Base-by-base conservation (phyloP, 257 asterid species). In the Linderniella brevidens region DNA sequence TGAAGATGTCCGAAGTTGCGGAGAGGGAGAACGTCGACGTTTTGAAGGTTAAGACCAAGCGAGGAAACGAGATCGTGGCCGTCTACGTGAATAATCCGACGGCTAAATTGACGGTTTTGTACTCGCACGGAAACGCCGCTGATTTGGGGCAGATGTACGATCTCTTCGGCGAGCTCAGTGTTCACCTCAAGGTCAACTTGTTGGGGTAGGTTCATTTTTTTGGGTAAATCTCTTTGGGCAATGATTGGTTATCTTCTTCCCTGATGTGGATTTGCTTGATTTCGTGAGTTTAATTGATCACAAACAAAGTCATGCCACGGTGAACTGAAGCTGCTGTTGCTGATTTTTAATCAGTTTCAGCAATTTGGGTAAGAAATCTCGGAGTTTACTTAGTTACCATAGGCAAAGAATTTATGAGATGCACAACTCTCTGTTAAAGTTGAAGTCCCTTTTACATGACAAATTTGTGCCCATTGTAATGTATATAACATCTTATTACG, bases 81-180 rank as follows among this genome's bases (percentile, higher is more conserved):
- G 50, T 86, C 54, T 86, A 77, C 48, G 80, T 82, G 49, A 83
- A 62, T 68, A 87, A 80, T 50, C 92, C 97, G 51, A 40, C 63
- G 59, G 95, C 95, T 58, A 71, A 66, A 63, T 73, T 87, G 38
- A 82, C 97, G 44, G 46, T 87, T 50, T 25, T 87, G 49, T 87
- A 87, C 74, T 87, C 97, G 10, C 97, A 87, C 65, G 97, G 97
- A 4, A 87, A 87, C 67, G 97, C 96, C n/a, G 94, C 96, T 61
- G 96, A 86, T 79, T 77, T 86, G 49, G 96, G 96, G 47, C 97
- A 87, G 74, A 87, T 87, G 97, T 79, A 71, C 50, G 97, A 77
- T 44, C 83, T 87, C 46, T 87, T 79, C 68, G 54, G 53, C 59
- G 97, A 87, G 58, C 92, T 87, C 57, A 87, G 97, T 72, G 61